Percentiles rank a stretch among this genome's conserved stretches.
Evolutionary conservation across 257 asterid species (phyloP).

Genomic region (Jaltomata sinuosa): DNA sequence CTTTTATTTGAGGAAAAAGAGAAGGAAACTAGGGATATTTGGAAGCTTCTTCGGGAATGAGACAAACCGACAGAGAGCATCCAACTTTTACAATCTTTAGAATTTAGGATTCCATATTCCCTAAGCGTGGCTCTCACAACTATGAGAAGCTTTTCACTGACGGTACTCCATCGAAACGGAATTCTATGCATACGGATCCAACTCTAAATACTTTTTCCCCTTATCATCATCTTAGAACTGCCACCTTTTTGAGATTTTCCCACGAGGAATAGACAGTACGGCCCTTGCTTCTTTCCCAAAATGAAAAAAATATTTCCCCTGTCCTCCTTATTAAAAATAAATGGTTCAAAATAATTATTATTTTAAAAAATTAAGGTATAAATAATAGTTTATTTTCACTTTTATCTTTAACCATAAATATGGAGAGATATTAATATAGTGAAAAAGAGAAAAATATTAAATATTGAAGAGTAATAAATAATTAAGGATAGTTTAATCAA

Average conservation of each 20-base stretch:
- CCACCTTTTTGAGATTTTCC: not conserved
- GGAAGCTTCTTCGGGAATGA: not conserved
- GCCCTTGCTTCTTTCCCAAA: not conserved
- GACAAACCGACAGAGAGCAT: slow-evolving; percentile 3
- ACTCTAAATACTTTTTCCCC: not conserved
- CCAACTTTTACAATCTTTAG: not conserved
- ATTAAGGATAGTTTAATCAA: too few relatives aligned
- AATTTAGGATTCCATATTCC: slow-evolving; percentile 1
- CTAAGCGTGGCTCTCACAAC: slow-evolving; percentile 4
- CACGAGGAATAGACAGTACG: not conserved
- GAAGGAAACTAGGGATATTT: not conserved
- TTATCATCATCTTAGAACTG: not conserved
- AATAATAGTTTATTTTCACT: too few relatives aligned
- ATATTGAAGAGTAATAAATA: too few relatives aligned
- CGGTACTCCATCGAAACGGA: not conserved
- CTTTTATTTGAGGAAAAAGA: not conserved
- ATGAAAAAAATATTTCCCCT: too few relatives aligned
- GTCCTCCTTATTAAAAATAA: too few relatives aligned
- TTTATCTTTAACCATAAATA: too few relatives aligned
- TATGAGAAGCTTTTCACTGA: not conserved
- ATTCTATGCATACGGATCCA: not conserved
- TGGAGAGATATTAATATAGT: too few relatives aligned
- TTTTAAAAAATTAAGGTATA: too few relatives aligned
- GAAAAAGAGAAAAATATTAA: too few relatives aligned
- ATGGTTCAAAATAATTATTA: too few relatives aligned